Conservation (phyloP, 1,139 yeast genomes). For the Diutina sp. region DNA sequence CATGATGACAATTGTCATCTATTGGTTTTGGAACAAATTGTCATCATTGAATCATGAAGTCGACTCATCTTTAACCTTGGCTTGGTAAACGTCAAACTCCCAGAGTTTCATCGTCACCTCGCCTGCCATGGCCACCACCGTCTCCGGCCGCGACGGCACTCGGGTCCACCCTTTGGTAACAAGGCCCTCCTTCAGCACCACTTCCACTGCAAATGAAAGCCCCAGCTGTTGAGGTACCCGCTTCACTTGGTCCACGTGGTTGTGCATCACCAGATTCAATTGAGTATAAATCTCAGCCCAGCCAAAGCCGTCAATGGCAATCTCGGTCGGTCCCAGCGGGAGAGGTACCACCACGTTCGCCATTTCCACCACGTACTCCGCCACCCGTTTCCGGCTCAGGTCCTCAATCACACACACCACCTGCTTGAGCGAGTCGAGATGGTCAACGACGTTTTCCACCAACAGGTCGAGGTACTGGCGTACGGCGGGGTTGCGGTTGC, state of each 20-base stretch:
- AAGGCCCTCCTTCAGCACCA: neutral
- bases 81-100: neutral
- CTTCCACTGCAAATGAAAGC: neutral
- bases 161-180: neutral
- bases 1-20: no score
- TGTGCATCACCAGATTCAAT: slow-evolving; percentile 16
- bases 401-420: slow-evolving; percentile 15
- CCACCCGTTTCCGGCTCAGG: slow-evolving; percentile 4
- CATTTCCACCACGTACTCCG: slow-evolving; percentile 18
- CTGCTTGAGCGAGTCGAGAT: slow-evolving; percentile 14
- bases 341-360: slow-evolving; percentile 10
- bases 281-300: slow-evolving; percentile 25
- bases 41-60: no score
- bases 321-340: slow-evolving; percentile 8
- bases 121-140: neutral
- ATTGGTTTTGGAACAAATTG: no score
- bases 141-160: neutral
- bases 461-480: slow-evolving; percentile 13
- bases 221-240: slow-evolving; percentile 3
- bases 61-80: neutral
- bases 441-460: slow-evolving; percentile 11
- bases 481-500: slow-evolving; percentile 32
- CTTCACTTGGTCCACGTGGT: slow-evolving; percentile 18
- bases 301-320: slow-evolving; percentile 14
- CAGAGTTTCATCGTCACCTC: neutral